Evolutionary conservation across 306 rosid genomes (phyloP).

Genomic region (Hippophae gyantsensis): DNA sequence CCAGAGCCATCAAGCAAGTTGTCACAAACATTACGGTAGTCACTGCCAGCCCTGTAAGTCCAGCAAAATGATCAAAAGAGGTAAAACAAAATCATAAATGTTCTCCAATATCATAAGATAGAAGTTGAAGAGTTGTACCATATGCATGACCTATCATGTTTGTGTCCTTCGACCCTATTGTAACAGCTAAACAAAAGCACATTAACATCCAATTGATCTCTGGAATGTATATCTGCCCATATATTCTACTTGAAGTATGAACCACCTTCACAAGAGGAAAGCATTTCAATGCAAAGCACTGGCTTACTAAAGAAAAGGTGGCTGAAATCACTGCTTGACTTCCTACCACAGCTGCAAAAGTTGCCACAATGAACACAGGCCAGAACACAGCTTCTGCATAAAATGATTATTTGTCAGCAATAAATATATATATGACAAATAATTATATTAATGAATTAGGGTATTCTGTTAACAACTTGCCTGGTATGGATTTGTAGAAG

Average conservation of each 20-base stretch:
- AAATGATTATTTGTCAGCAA: neutral
- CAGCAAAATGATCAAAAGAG: conserved; percentile 19
- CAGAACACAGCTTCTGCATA: conserved; percentile 63
- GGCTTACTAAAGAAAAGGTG: conserved; percentile 61
- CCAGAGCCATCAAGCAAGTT: conserved; percentile 65
- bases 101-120: neutral
- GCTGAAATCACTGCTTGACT: conserved; percentile 73
- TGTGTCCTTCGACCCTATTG: conserved; percentile 56
- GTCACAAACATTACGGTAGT: conserved; percentile 64
- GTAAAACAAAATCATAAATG: neutral
- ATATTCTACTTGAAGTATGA: conserved; percentile 56
- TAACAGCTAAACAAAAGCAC: conserved; percentile 60
- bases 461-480: conserved; percentile 28
- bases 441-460: neutral
- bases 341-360: conserved; percentile 52
- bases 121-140: conserved; percentile 28
- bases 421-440: neutral
- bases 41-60: conserved; percentile 47
- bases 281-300: conserved; percentile 57
- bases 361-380: conserved; percentile 69
- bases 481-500: conserved; percentile 67
- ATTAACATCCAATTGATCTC: conserved; percentile 70
- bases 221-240: conserved; percentile 72
- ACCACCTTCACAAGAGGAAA: conserved; percentile 54
- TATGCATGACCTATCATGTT: conserved; percentile 65